Base-by-base conservation (phyloP, 371 early-diverging fungal species). In the Actinomortierella wolfii region DNA sequence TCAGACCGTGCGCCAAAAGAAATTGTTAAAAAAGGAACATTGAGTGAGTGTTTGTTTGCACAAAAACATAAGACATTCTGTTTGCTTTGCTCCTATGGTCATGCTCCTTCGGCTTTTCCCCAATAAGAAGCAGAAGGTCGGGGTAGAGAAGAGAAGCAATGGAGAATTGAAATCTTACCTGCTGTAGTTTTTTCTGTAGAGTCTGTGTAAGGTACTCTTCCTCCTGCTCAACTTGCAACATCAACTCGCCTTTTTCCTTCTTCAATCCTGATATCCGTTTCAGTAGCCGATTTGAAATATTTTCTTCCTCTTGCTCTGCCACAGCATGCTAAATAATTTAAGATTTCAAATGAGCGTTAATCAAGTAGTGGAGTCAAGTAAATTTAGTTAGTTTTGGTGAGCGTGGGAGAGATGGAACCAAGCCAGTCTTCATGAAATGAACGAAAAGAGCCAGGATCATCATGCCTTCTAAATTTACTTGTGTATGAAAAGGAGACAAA, bases 191-290 rank as follows among this genome's bases (percentile, higher is more conserved):
- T 61, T 86, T 86, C 67, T 91, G 91, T 24, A 93, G 71, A 62
- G 83, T 87, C 59, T 89, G 89, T 6, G 91, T 89, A 34, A 90
- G 64, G 59, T 85, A 90, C 61, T 90, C 90, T 58, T 90, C 90
- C 55, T 90, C 90, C 61, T 87, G 89, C 48, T 90, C 90, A 0
- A 90, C 87, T 56, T 88, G 86, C 26, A 85, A 59, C 50, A 88
- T 68, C 5, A 90, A 56, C 45, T 88, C 86, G 2, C 86, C 85
- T 58, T 90, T 88, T 77, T 88, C 89, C 59, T 88, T 86, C 61
- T 90, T 88, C 9, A 90, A 76, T 3, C 83, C 83, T 15, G 86
- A 80, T 26, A 90, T 88, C 11, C 85, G 81, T 61, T 87, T 87
- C 48, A 90, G 57, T 29, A 90, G 64, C 52, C 78, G 80, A 73